Evolutionary conservation across 345 rosid genomes (phyloP), one percentile per base, ranked within the genome.

Genomic region (Salix caprea): DNA sequence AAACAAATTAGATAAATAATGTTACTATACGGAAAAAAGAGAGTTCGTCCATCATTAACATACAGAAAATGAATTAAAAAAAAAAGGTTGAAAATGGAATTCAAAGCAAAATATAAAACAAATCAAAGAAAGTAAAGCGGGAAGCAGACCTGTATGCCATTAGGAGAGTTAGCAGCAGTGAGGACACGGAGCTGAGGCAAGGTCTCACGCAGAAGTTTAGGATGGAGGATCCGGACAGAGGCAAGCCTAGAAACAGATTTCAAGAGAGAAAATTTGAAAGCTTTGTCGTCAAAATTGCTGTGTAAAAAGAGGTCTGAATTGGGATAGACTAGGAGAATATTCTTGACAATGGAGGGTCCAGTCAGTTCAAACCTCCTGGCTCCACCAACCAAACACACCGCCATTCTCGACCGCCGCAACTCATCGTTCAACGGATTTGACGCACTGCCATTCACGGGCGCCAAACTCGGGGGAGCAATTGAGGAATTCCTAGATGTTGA

Each of bases 341-440:
- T 90, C 80, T 90, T 88, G 18, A 93, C 77, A 7, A 95, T 93
- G 54, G 97, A 95, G 34, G 96, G 97, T 18, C 98, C 98, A 0
- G 98, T 91, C 42, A 95, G 80, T 85, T 93, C 99, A 71, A 95
- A 95, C 79, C 97, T 85, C 69, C 99, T 82, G 12, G 99, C 98
- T 60, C 96, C 97, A 48, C 99, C 98, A 0, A 93, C 99, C 85
- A 95, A 86, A 83, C 99, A 95, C 70, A 93, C 94, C 2, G 96
- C 99, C 1, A 93, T 90, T 72, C 85, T 91, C 76, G 94, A 80
- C 72, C 76, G 83, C 18, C 9, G 40, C 12, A 61, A 37, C 52
- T 23, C 50, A 13, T 30, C 21, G 14, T 64, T 64, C 67, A 32
- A 64, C 37, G 26, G 23, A 56, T 24, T n/a, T 3, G 61, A 56